These are phyloP conservation scores for Leptographium procerum DNA, from an alignment of 2,329 filamentous ascomycete species.

Conservation along the genomic window DNA sequence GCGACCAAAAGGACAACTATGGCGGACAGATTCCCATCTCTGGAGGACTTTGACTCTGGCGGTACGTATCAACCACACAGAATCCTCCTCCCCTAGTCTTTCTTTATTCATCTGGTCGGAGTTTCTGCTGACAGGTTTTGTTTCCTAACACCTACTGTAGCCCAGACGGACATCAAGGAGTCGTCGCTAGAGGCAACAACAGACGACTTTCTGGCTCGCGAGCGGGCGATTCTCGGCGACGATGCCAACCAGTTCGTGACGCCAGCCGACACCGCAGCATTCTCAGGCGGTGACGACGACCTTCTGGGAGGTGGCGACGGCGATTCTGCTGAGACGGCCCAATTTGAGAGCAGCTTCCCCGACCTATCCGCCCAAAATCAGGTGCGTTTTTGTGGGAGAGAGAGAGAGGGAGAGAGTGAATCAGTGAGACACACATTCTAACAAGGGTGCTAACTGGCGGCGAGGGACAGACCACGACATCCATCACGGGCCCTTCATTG, in stretches of 20 bases:
- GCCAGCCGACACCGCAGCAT: constrained; percentile 43
- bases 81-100: not conserved
- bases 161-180: constrained; percentile 54
- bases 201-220: constrained; percentile 82
- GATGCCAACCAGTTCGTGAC: constrained; percentile 86
- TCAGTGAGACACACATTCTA: not conserved
- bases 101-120: not conserved
- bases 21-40: constrained; percentile 68
- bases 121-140: constrained; percentile 6
- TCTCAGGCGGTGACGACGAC: constrained; percentile 50
- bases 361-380: constrained; percentile 59
- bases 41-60: constrained; percentile 65
- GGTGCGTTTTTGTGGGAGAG: constrained; percentile 37
- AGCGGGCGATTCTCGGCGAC: constrained; percentile 82
- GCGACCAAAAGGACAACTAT: constrained; percentile 30
- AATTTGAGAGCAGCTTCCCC: constrained; percentile 85
- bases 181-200: constrained; percentile 47
- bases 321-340: constrained; percentile 31
- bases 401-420: not conserved
- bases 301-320: constrained; percentile 60
- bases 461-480: constrained; percentile 24
- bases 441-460: not conserved
- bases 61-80: constrained; percentile 33
- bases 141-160: constrained; percentile 28
- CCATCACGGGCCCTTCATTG: constrained; percentile 64